phyloP scores from a whole-genome alignment of 2,329 filamentous ascomycete species.

The Cytospora piceae region DNA sequence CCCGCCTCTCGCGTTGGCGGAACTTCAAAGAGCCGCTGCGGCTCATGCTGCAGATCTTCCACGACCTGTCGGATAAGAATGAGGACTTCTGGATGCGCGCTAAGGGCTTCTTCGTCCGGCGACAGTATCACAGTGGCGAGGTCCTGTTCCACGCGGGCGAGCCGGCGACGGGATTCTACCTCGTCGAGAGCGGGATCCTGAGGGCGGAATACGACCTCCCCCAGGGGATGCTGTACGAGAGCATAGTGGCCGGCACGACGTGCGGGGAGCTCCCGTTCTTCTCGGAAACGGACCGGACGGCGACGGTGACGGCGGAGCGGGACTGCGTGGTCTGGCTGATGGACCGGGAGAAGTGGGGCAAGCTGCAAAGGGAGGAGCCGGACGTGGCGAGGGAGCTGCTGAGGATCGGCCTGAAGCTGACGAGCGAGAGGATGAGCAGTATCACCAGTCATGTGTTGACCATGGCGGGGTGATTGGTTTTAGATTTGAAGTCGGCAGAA shows the following conservation, averaged over 20 bases:
- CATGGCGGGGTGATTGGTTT: slow-evolving; percentile 47
- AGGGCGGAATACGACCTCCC: slow-evolving; percentile 89
- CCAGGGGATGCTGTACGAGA: slow-evolving; percentile 86
- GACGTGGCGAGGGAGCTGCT: slow-evolving; percentile 84
- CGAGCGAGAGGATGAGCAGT: slow-evolving; percentile 84
- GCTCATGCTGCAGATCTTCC: slow-evolving; percentile 93
- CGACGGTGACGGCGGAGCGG: slow-evolving; percentile 81
- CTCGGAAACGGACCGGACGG: slow-evolving; percentile 83
- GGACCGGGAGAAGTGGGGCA: slow-evolving; percentile 70
- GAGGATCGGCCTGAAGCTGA: slow-evolving; percentile 87
- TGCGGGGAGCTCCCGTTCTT: slow-evolving; percentile 98
- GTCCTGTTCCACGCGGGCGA: slow-evolving; percentile 81
- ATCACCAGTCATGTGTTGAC: slow-evolving; percentile 62
- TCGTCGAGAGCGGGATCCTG: slow-evolving; percentile 86
- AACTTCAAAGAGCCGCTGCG: slow-evolving; percentile 88
- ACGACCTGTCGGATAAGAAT: slow-evolving; percentile 80
- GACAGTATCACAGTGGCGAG: slow-evolving; percentile 69
- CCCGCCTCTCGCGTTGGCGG: slow-evolving; percentile 71
- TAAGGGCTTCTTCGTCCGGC: slow-evolving; percentile 73
- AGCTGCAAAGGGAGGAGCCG: slow-evolving; percentile 71
- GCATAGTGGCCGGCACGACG: slow-evolving; percentile 91
- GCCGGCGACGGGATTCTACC: slow-evolving; percentile 79
- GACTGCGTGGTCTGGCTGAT: slow-evolving; percentile 85
- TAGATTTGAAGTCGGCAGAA: background rate
- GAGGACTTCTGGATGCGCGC: slow-evolving; percentile 95